Evolutionary conservation across 2,329 filamentous ascomycete species (phyloP).

Genomic region (Cladosporium halotolerans): DNA sequence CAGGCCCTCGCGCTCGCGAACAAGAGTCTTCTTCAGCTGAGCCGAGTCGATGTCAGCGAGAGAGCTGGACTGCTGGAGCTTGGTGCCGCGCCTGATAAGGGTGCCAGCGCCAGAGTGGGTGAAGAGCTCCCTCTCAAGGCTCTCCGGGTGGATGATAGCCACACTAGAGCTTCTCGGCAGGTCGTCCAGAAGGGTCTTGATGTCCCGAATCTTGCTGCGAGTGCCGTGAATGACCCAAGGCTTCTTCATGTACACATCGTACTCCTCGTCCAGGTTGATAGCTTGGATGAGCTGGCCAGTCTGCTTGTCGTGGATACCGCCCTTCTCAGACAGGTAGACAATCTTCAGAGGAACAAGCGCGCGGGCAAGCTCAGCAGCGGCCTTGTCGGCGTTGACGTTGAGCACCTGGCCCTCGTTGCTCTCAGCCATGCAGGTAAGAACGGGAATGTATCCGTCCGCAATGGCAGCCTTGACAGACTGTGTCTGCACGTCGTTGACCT

Average conservation of each 20-base stretch:
- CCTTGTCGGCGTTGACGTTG: conserved; percentile 97
- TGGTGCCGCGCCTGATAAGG: conserved; percentile 84
- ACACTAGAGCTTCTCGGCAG: conserved; percentile 90
- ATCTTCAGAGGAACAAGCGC: conserved; percentile 91
- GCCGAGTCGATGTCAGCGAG: conserved; percentile 67
- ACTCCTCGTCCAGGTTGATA: conserved; percentile 97
- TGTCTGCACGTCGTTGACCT: conserved; percentile 89
- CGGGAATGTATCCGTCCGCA: conserved; percentile 81
- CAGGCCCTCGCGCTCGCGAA: conserved; percentile 73
- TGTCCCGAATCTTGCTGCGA: conserved; percentile 93
- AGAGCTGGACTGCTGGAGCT: conserved; percentile 67
- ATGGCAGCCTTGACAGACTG: conserved; percentile 86
- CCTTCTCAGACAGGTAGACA: conserved; percentile 97
- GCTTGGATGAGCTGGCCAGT: conserved; percentile 92
- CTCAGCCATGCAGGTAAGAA: conserved; percentile 95
- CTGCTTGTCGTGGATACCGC: conserved; percentile 87
- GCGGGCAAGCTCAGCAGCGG: conserved; percentile 84
- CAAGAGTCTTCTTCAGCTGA: conserved; percentile 73
- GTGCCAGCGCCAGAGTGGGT: conserved; percentile 94
- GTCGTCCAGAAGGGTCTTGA: conserved; percentile 84
- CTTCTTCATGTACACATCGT: conserved; percentile 84
- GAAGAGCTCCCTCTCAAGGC: conserved; percentile 93
- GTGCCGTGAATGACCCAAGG: conserved; percentile 95
- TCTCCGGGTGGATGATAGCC: conserved; percentile 93
- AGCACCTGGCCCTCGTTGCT: conserved; percentile 83